These are phyloP conservation scores for Aspergillus quadricinctus DNA, from an alignment of 2,329 filamentous ascomycete species.

Conservation along the genomic window DNA sequence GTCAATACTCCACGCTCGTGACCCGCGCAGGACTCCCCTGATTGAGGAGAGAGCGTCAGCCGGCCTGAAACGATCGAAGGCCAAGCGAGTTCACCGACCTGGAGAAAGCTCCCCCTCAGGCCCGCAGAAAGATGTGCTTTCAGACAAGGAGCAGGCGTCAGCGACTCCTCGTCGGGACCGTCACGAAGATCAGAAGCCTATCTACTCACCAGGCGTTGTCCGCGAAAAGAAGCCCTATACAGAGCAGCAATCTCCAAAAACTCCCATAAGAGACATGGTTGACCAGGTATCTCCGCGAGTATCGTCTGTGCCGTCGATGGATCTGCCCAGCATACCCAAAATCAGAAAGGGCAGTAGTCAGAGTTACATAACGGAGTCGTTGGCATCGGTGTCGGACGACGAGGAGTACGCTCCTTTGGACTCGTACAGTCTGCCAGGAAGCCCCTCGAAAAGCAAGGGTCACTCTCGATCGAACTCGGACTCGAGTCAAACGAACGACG, in stretches of 20 bases:
- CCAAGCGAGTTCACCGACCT: conserved; percentile 38
- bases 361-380: conserved; percentile 25
- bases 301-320: conserved; percentile 46
- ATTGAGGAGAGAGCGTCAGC: conserved; percentile 29
- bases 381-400: conserved; percentile 20
- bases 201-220: conserved; percentile 6
- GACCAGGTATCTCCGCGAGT: conserved; percentile 34
- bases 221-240: conserved; percentile 14
- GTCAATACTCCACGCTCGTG: conserved; percentile 29
- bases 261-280: conserved; percentile 21
- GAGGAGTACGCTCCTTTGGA: conserved; percentile 26
- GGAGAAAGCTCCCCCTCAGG: conserved; percentile 28
- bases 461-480: conserved; percentile 26
- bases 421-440: conserved; percentile 16
- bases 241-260: conserved; percentile 19
- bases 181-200: conserved; percentile 3
- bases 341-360: conserved; percentile 36
- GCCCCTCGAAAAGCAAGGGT: conserved; percentile 21
- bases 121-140: conserved; percentile 16
- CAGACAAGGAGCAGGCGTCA: conserved; percentile 1
- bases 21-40: conserved; percentile 18
- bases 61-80: conserved; percentile 38
- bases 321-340: conserved; percentile 43
- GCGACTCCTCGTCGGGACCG: conserved; percentile 7
- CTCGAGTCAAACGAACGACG: conserved; percentile 19